Base-by-base conservation (phyloP, 139 green algal species). In the Desmodesmus armatus region DNA sequence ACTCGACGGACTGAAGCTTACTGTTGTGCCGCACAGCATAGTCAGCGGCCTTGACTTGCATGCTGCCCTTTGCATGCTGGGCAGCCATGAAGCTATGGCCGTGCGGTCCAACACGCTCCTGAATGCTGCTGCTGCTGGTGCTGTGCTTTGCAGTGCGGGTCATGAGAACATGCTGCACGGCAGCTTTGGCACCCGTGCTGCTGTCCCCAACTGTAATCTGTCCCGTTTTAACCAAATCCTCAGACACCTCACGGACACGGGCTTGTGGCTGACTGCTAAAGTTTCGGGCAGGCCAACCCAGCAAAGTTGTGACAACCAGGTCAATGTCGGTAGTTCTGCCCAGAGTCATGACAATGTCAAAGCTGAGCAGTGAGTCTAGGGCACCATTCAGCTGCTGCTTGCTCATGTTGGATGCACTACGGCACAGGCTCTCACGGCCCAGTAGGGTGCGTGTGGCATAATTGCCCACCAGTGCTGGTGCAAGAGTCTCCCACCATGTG, bases 321-420 rank as follows among this genome's bases (percentile, higher is more conserved):
- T 82, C 76, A n/a, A 82, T 82, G 5, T 82, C 76, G 5, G n/a
- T 37, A 31, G 76, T 21, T 25, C 76, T 39, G 27, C 29, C 29
- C 15, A 82, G 39, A 19, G 76, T 82, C 76, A 82, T 82, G 11
- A 82, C 76, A 25, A 82, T 71, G 33, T 82, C 76, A 82, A 82
- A 82, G 6, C 55, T 15, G 6, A 82, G 76, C 53, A 82, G 55
- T 15, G 76, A 27, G 27, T 82, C 37, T 6, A 66, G 23, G 15
- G 76, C 76, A 7, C 55, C 21, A 17, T 6, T 9, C 7, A 71
- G 37, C 6, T 82, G 37, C 3, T 6, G 15, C 25, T 23, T 55
- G 33, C 37, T 40, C 53, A 82, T 82, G 55, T 82, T 82, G 29
- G 33, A 25, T n/a, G 76, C 76, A 40, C 76, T 82, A 55, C 76